Base-by-base conservation (phyloP, 2,329 filamentous ascomycete genomes). In the Tricladium varicosporioides region DNA sequence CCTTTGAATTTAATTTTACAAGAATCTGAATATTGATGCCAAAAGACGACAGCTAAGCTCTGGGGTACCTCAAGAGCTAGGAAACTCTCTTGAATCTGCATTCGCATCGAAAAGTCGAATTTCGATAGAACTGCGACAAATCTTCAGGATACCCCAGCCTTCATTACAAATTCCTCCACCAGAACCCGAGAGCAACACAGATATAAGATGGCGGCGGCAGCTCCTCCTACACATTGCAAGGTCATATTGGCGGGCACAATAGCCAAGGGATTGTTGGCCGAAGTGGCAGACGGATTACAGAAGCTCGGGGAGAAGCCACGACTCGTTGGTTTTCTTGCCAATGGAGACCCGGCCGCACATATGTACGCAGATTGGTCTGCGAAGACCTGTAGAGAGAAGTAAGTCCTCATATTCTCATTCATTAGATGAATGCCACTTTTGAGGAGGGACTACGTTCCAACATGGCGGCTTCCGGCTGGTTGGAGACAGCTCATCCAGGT, bases 311-410 rank as follows among this genome's bases (percentile, higher is more conserved):
- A 82, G 63, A 78, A 86, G 71, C 92, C 94, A 33, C 86, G 89
- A 60, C 82, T 99, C 53, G 89, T 93, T 46, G 94, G 93, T 58
- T 96, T 97, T 75, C 80, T 99, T 56, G 92, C 93, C 65, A 97
- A 96, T 74, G 83, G 83, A 63, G 94, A 99, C 75, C 91, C 92
- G 31, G 91, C 92, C 42, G 93, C 93, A 32, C 80, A 89, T 67
- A 91, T 95, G 78, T 97, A 99, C 72, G 94, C 94, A 54, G 91
- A 97, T 74, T 97, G 91, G 91, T 97, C 93, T 43, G 90, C 91
- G 74, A 97, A 96, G 81, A 97, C 94, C 3, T 96, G 91, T 74
- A 83, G 87, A 74, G 93, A 97, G 73, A 95, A 97, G 92, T 97
- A 80, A 87, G 88, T 75, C 18, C 47, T 43, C 22, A 32, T 51